Conservation (phyloP, 2,329 filamentous ascomycete genomes). For the Mariannaea elegans region DNA sequence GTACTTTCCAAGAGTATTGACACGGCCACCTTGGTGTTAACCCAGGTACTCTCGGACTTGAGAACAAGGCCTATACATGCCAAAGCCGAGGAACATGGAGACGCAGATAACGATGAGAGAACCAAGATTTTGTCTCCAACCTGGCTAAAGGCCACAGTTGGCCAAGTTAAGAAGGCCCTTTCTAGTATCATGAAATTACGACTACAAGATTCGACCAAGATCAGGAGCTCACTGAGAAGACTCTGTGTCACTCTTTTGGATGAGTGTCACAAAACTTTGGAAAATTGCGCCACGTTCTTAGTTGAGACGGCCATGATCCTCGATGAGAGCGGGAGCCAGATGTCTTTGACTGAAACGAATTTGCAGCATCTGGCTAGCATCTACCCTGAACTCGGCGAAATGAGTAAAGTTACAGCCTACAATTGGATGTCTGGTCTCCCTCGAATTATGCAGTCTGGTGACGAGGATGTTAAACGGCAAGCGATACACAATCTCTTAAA, state of each 20-base stretch:
- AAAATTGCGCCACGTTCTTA: conserved; percentile 74
- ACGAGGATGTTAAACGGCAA: conserved; percentile 78
- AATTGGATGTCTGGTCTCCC: conserved; percentile 85
- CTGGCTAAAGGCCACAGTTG: conserved; percentile 84
- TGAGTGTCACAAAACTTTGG: conserved; percentile 78
- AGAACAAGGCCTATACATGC: conserved; percentile 58
- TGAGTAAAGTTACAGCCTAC: conserved; percentile 76
- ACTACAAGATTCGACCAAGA: conserved; percentile 72
- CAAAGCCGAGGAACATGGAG: conserved; percentile 41
- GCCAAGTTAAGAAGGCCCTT: conserved; percentile 85
- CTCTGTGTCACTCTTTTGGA: conserved; percentile 81
- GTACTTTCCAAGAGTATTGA: conserved; percentile 72
- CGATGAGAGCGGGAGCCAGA: conserved; percentile 56
- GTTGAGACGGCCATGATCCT: conserved; percentile 84
- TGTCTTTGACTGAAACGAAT: conserved; percentile 53
- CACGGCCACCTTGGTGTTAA: conserved; percentile 64
- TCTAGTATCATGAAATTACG: conserved; percentile 80
- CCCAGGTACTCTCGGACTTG: conserved; percentile 66
- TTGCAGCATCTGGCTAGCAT: conserved; percentile 70
- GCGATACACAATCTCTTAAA: conserved; percentile 81
- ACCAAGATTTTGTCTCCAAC: conserved; percentile 54
- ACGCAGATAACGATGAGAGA: conserved; percentile 33
- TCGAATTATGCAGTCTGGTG: conserved; percentile 82
- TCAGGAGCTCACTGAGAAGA: conserved; percentile 72
- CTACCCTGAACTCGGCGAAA: conserved; percentile 68